Conservation (phyloP, 2,329 filamentous ascomycete species). For the Leptographium lundbergii region DNA sequence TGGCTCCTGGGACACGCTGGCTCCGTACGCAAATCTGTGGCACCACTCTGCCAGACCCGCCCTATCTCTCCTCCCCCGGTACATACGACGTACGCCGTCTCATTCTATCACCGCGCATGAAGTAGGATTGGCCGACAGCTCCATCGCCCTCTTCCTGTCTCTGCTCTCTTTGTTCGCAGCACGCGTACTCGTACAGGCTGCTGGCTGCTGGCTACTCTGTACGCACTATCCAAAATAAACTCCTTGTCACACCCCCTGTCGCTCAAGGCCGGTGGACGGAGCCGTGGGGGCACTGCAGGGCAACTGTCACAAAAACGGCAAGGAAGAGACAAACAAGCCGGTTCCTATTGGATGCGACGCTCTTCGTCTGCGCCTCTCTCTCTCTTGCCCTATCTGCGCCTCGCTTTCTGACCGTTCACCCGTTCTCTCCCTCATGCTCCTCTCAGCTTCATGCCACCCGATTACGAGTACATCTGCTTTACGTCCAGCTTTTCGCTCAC, state of each 20-base stretch:
- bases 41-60: too few relatives aligned
- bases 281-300: neutral
- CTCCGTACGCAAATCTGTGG: too few relatives aligned
- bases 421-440: neutral
- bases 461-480: neutral
- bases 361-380: neutral
- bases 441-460: neutral
- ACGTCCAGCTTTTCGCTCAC: neutral
- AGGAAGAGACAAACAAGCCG: neutral
- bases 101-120: too few relatives aligned
- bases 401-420: neutral
- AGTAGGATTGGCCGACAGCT: too few relatives aligned
- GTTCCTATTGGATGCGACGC: neutral
- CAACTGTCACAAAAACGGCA: neutral
- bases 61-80: too few relatives aligned
- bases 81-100: too few relatives aligned
- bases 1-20: too few relatives aligned
- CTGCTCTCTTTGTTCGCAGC: too few relatives aligned
- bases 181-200: too few relatives aligned
- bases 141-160: too few relatives aligned
- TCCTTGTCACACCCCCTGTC: neutral
- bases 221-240: too few relatives aligned
- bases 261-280: neutral
- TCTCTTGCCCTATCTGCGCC: neutral
- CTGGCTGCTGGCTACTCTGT: too few relatives aligned